Evolutionary conservation across 2,329 filamentous ascomycete species (phyloP).

Genomic region (Seiridium unicorne): DNA sequence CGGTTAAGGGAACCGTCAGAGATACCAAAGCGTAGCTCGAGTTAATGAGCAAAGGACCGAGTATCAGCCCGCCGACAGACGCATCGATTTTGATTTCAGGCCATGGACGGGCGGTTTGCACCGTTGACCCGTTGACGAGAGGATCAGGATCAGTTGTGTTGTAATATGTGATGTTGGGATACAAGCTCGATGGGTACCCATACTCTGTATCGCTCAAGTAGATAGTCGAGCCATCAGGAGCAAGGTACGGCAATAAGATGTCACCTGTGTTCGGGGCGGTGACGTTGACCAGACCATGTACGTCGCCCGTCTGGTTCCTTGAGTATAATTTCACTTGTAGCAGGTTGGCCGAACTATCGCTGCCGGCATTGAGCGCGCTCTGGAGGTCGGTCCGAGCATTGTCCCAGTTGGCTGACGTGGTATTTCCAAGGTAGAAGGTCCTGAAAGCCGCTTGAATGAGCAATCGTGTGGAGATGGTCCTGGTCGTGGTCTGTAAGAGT

Average conservation of each 20-base stretch:
- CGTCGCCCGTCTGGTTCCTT: constrained; percentile 58
- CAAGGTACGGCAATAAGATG: constrained; percentile 61
- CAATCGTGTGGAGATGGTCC: constrained; percentile 67
- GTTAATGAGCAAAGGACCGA: constrained; percentile 76
- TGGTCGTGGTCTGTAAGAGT: constrained; percentile 73
- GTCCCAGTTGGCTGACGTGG: constrained; percentile 57
- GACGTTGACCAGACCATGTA: constrained; percentile 55
- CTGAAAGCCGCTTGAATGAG: constrained; percentile 54
- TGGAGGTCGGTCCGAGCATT: constrained; percentile 62
- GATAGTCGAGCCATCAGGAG: constrained; percentile 55
- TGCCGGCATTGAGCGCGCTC: constrained; percentile 65
- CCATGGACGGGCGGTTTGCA: constrained; percentile 47
- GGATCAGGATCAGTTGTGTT: constrained; percentile 40
- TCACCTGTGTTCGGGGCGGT: constrained; percentile 49
- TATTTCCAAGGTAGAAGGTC: constrained; percentile 55
- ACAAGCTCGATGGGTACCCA: constrained; percentile 73
- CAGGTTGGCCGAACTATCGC: constrained; percentile 49
- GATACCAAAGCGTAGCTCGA: constrained; percentile 73
- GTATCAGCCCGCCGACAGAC: constrained; percentile 58
- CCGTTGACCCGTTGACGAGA: constrained; percentile 37
- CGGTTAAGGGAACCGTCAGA: constrained; percentile 75
- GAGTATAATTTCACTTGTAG: constrained; percentile 75
- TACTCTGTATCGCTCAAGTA: constrained; percentile 58
- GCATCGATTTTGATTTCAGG: constrained; percentile 47
- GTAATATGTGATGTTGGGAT: constrained; percentile 74